Evolutionary conservation across 495 filamentous ascomycete genomes (phyloP), one percentile per base, ranked within the genome.

Genomic region (Halenospora varia): DNA sequence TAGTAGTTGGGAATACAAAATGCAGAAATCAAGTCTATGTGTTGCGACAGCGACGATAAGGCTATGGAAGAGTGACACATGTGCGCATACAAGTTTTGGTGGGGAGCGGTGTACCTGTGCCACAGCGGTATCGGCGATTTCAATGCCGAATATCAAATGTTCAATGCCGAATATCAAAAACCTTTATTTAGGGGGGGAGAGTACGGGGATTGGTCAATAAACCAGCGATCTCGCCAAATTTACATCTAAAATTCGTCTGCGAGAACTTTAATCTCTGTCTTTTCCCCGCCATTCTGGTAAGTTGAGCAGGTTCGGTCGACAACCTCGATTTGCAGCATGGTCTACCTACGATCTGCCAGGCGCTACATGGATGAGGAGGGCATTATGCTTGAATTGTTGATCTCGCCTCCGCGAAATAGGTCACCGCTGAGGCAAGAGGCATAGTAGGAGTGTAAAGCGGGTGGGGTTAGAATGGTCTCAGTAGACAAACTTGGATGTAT

Each of bases 401-500:
- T 47, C 44, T 47, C 44, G 44, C 44, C 44, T 47, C 44, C 44
- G 44, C 20, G 44, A 47, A 47, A 47, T 47, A 47, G 44, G 44
- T 6, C 44, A 47, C 44, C 44, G 44, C 44, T 47, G 44, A 47
- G 44, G 44, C 44, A 47, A 47, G 29, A 35, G 29, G 29, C 29
- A 35, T 35, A 35, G 29, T 51, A 51, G 48, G 48, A 51, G 48
- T 20, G 13, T 51, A 51, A 51, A 51, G 48, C 48, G 48, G 48
- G 25, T 51, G 48, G 48, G 48, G 48, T 22, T 51, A 20, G 48
- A 51, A 51, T 51, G 48, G 48, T 25, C 48, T 51, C 48, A 51
- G 48, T 51, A 51, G 48, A 51, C 48, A 51, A 51, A 51, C 48
- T 51, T 51, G 20, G 48, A 51, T 51, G 48, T 51, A 51, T 46